These are phyloP conservation scores for Tuber aestivum DNA, from an alignment of 495 filamentous ascomycete genomes.

Conservation along the genomic window DNA sequence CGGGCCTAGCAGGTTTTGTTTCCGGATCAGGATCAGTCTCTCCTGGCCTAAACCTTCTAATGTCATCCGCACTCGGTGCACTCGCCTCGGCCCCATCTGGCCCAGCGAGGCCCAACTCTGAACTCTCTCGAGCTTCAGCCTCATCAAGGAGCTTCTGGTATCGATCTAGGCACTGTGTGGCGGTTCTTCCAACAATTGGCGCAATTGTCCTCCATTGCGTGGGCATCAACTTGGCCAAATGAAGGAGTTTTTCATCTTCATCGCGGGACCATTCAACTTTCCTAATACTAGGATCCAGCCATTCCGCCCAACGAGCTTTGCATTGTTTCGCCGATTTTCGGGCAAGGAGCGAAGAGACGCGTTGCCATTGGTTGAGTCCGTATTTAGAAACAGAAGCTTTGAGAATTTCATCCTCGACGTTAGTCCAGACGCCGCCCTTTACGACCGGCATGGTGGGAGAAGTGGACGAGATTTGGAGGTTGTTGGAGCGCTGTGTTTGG, in stretches of 20 bases:
- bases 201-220: conserved; percentile 99
- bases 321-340: conserved; percentile 98
- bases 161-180: conserved; percentile 91
- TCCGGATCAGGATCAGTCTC: conserved; percentile 95
- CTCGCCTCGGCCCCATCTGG: conserved; percentile 80
- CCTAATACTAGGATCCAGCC: conserved; percentile 93
- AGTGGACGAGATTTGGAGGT: conserved; percentile 46
- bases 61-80: conserved; percentile 89
- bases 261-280: conserved; percentile 99
- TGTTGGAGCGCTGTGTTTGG: conserved; percentile 51
- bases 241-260: conserved; percentile 95
- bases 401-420: conserved; percentile 83
- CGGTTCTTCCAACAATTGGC: conserved; percentile 90
- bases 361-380: conserved; percentile 97
- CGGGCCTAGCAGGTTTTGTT: conserved; percentile 86
- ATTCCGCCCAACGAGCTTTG: conserved; percentile 97
- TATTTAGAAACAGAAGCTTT: conserved; percentile 95
- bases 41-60: conserved; percentile 79
- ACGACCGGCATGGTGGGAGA: conserved; percentile 76
- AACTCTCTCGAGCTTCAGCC: conserved; percentile 77
- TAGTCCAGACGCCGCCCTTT: conserved; percentile 93
- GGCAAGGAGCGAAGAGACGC: conserved; percentile 92
- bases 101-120: conserved; percentile 76
- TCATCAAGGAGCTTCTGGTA: conserved; percentile 96
- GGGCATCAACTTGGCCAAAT: conserved; percentile 96